Evolutionary conservation across 768 basidiomycete species (phyloP), one percentile per base, ranked within the genome.

Genomic region (Xerocomellus amylosporus): DNA sequence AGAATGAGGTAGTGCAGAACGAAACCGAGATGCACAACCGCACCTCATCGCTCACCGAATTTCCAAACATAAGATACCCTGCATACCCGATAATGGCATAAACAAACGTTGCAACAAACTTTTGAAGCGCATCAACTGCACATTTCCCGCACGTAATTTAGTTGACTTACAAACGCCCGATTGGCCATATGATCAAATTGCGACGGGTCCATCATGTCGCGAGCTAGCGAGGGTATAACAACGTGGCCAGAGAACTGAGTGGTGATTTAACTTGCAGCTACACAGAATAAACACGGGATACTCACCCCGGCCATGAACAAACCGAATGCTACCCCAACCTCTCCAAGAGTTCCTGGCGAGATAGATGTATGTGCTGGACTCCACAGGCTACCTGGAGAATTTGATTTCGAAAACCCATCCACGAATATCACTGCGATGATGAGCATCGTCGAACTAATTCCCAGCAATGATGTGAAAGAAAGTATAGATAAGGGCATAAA

Each of bases 21-120:
- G 20, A n/a, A 26, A 12, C 19, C 7, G 15, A 46, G 10, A 49
- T 53, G 2, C 24, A n/a, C 17, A 12, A 22, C 62, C 76, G 63
- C 54, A 91, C 90, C 78, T 93, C 92, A 54, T 90, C 90, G 62
- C 83, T 84, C 46, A 95, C 91, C 31, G 68, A 62, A 46, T 80
- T 75, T 10, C 93, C 93, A 65, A 93, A 94, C 96, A 98, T 98
- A 19, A 90, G 70, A 62, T 97, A 98, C 1, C 95, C 96, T 19
- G 84, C 85, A 42, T 80, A 82, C 5, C 88, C 93, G 28, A 93
- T 85, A 12, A 87, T 56, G n/a, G 75, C 68, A 59, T 86, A 86
- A 28, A 90, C 72, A 34, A 75, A 71, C 1, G 87, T 86, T 20
- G 88, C 82, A 44, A 85, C 74, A 20, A 75, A 60, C 87, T 88